Percentiles rank a stretch among this genome's conserved stretches.
These are phyloP conservation scores for Caryopteris hybrid DNA, from an alignment of 305 asterid species.

Conservation along the genomic window DNA sequence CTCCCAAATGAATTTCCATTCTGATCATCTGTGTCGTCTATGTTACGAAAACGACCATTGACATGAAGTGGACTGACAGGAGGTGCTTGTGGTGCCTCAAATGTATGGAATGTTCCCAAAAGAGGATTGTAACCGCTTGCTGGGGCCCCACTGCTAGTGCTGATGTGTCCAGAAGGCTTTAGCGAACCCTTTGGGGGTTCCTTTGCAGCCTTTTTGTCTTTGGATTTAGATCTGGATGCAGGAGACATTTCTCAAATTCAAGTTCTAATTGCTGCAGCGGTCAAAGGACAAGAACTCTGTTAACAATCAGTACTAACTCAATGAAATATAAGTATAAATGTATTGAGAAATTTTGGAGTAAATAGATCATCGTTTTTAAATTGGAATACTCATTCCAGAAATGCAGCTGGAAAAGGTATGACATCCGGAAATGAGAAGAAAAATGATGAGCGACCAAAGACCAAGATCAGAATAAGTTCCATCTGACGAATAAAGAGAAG, in stretches of 20 bases:
- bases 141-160: slow-evolving; percentile 42
- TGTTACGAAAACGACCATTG: slow-evolving; percentile 74
- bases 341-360: background rate
- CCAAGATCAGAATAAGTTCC: background rate
- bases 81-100: slow-evolving; percentile 58
- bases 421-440: background rate
- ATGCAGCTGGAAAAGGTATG: background rate
- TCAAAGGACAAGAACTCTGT: slow-evolving; percentile 17
- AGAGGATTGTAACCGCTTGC: slow-evolving; percentile 86
- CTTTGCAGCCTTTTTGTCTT: slow-evolving; percentile 57
- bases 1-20: slow-evolving; percentile 45
- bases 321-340: background rate
- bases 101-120: slow-evolving; percentile 62
- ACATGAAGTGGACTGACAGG: slow-evolving; percentile 46
- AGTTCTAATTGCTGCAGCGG: slow-evolving; percentile 29
- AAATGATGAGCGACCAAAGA: background rate
- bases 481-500: background rate
- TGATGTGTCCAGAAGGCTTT: slow-evolving; percentile 51
- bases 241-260: slow-evolving; percentile 49
- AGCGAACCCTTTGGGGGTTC: slow-evolving; percentile 47
- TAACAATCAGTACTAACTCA: slow-evolving; percentile 2
- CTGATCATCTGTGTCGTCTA: slow-evolving; percentile 77
- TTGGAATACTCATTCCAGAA: background rate
- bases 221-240: slow-evolving; percentile 53
- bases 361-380: background rate